Evolutionary conservation across 768 basidiomycete species (phyloP).

Genomic region (Clitopilus passeckerianus): DNA sequence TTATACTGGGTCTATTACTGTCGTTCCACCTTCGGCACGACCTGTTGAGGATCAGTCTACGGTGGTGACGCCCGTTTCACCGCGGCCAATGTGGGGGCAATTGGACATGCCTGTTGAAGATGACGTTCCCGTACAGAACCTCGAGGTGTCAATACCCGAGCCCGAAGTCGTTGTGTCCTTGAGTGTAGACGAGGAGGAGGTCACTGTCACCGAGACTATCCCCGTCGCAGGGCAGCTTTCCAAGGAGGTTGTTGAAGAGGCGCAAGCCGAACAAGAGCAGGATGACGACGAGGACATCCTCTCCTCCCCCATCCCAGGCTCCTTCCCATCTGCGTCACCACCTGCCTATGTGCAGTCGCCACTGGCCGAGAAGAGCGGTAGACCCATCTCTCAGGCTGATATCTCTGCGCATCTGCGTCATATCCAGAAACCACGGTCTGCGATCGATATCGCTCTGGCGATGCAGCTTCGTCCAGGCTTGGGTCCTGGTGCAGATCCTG

Average conservation of each 20-base stretch:
- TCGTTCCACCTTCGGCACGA: background rate
- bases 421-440: conserved; percentile 27
- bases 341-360: background rate
- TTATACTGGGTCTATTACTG: background rate
- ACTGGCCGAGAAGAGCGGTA: background rate
- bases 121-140: background rate
- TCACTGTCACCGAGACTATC: background rate
- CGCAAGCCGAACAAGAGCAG: background rate
- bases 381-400: no score
- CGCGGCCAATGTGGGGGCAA: conserved; percentile 3
- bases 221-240: background rate
- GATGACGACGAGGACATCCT: background rate
- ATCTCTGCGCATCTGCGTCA: no score
- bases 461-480: conserved; percentile 76
- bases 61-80: background rate
- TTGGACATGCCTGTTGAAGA: no score
- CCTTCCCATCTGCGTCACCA: conserved; percentile 9
- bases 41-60: background rate
- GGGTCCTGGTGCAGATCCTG: conserved; percentile 66
- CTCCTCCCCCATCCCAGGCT: conserved; percentile 9
- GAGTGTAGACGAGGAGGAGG: background rate
- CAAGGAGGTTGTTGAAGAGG: background rate
- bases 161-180: background rate
- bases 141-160: background rate
- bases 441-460: conserved; percentile 65